phyloP scores from a whole-genome alignment of 257 asterid genomes.

The Solanum pennellii region DNA sequence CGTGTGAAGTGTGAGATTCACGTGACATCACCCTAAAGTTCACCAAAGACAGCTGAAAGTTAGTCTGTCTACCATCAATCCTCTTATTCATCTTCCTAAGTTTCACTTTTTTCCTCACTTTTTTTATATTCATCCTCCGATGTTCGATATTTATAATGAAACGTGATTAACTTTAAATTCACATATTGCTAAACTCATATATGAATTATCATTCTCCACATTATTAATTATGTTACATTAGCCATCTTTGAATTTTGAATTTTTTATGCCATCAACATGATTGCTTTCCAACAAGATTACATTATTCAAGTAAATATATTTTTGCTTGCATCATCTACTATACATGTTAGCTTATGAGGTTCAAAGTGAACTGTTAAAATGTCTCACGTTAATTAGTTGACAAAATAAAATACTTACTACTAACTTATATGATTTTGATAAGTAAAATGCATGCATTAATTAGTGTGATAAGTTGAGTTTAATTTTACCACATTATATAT shows the following conservation, averaged over 20 bases:
- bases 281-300: neutral
- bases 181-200: too few species aligned
- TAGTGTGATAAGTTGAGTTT: neutral
- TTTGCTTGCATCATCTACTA: neutral
- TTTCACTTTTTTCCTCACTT: neutral
- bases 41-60: conserved; percentile 29
- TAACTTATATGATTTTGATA: neutral
- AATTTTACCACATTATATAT: neutral
- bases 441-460: neutral
- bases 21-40: conserved; percentile 46
- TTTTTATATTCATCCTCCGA: neutral
- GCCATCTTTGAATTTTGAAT: neutral
- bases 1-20: conserved; percentile 71
- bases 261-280: neutral
- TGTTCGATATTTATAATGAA: too few species aligned
- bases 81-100: neutral
- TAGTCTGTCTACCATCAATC: conserved; percentile 48
- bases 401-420: neutral
- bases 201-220: neutral
- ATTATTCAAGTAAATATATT: neutral
- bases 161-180: neutral
- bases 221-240: neutral
- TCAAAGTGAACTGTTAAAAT: neutral
- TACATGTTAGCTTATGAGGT: neutral
- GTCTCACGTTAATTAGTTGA: neutral